Evolutionary conservation across 1,284 basidiomycete genomes (phyloP).

Genomic region (Neolentinus lepideus): DNA sequence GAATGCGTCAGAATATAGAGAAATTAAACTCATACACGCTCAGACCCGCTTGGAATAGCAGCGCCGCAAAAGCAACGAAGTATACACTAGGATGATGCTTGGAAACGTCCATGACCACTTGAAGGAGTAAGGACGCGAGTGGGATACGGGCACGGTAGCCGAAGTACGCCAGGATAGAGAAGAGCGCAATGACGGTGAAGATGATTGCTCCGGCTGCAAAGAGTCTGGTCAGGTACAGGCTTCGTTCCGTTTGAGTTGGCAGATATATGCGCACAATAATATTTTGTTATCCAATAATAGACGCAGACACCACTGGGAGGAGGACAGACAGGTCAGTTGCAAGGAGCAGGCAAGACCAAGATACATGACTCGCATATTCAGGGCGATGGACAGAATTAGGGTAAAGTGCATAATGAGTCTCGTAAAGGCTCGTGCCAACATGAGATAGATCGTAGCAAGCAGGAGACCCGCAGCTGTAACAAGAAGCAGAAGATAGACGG

Average conservation of each 20-base stretch:
- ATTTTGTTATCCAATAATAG: constrained; percentile 76
- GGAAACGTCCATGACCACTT: constrained; percentile 77
- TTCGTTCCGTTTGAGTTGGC: background rate
- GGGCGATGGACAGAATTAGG: constrained; percentile 58
- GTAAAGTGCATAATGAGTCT: constrained; percentile 78
- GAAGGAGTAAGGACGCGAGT: constrained; percentile 69
- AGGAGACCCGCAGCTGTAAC: constrained; percentile 44
- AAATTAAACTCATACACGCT: constrained; percentile 44
- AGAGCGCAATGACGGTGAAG: constrained; percentile 63
- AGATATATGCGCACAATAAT: constrained; percentile 50
- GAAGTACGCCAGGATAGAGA: constrained; percentile 60
- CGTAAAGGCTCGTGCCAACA: constrained; percentile 71
- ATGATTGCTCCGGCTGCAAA: constrained; percentile 64
- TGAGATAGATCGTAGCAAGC: constrained; percentile 44
- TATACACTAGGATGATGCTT: constrained; percentile 82
- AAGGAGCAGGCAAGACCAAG: constrained; percentile 2
- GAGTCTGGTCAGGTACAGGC: constrained; percentile 14
- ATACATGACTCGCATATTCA: constrained; percentile 56
- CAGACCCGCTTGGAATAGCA: constrained; percentile 65
- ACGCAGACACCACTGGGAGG: constrained; percentile 47
- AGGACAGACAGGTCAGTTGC: constrained; percentile 1
- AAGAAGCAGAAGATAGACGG: constrained; percentile 62
- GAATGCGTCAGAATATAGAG: background rate
- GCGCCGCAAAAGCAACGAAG: constrained; percentile 65
- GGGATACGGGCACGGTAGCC: constrained; percentile 72